These are phyloP conservation scores for Pythium myriotylum DNA, from an alignment of 352 stramenopile species.

Conservation along the genomic window DNA sequence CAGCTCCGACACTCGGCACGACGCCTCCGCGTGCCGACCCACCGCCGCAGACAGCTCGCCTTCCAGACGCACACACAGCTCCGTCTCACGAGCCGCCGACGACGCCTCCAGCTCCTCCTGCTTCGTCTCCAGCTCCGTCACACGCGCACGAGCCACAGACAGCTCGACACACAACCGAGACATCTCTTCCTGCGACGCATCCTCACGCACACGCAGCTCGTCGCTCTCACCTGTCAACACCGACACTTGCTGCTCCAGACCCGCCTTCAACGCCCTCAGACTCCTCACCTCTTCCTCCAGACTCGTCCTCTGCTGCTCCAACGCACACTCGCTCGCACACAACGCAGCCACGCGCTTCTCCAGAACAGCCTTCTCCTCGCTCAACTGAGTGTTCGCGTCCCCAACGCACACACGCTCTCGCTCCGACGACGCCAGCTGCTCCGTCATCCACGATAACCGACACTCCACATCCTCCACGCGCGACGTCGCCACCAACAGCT, in stretches of 20 bases:
- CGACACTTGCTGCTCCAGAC: background rate
- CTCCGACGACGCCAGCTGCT: no score
- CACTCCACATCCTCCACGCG: no score
- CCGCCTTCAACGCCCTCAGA: no score
- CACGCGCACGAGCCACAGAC: background rate
- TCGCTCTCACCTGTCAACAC: conserved; percentile 3
- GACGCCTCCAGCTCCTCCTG: conserved; percentile 1
- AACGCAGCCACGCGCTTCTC: no score
- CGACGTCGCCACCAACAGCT: no score
- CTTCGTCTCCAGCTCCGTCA: background rate
- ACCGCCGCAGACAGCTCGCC: background rate
- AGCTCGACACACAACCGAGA: conserved; percentile 1
- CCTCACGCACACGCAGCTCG: background rate
- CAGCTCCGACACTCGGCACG: conserved; percentile 3
- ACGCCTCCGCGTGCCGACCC: background rate
- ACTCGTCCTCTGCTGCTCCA: no score
- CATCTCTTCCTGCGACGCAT: background rate
- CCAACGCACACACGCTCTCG: no score
- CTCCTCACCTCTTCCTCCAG: no score
- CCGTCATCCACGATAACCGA: no score
- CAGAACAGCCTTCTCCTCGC: no score
- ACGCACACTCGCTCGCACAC: no score
- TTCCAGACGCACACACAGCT: conserved; percentile 1
- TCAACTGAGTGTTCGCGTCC: no score
- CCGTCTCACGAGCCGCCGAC: conserved; percentile 1